Conservation (phyloP, 768 basidiomycete species). For the Boletus vermiculosoides region DNA sequence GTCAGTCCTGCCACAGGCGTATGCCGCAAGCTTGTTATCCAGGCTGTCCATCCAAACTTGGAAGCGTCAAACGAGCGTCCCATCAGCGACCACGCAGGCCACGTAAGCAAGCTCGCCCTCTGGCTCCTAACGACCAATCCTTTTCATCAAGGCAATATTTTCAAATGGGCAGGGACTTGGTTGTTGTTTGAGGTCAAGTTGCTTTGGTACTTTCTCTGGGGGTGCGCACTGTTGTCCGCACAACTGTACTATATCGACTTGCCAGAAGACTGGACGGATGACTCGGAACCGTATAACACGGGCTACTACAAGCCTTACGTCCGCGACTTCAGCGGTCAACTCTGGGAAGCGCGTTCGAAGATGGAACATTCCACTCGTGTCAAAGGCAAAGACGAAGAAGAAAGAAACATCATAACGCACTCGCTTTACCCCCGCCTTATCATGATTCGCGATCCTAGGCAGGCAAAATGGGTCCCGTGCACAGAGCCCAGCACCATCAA, state of each 20-base stretch:
- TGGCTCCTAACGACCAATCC: slow-evolving; percentile 10
- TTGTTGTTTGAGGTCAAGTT: slow-evolving; percentile 7
- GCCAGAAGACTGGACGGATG: background rate
- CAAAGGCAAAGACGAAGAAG: background rate
- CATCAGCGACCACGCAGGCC: slow-evolving; percentile 2
- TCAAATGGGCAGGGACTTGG: slow-evolving; percentile 10
- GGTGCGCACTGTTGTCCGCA: background rate
- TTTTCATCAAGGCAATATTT: background rate
- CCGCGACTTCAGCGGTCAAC: slow-evolving; percentile 10
- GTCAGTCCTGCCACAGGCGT: slow-evolving; percentile 16
- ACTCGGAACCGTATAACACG: background rate
- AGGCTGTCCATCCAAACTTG: slow-evolving; percentile 14
- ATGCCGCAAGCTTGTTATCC: slow-evolving; percentile 14
- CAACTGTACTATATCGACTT: background rate
- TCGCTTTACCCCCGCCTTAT: slow-evolving; percentile 14
- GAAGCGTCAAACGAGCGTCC: background rate
- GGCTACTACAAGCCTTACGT: slow-evolving; percentile 1
- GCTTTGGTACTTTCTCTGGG: slow-evolving; percentile 11
- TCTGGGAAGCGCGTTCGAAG: slow-evolving; percentile 23
- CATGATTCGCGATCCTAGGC: background rate
- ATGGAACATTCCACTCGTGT: slow-evolving; percentile 15
- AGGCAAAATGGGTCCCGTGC: slow-evolving; percentile 6
- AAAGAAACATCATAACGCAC: slow-evolving; percentile 5
- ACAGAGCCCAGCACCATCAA: slow-evolving; percentile 4
- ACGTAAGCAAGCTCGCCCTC: slow-evolving; percentile 12